phyloP scores from a whole-genome alignment of 2,329 filamentous ascomycete species.

The Cladophialophora psammophila region DNA sequence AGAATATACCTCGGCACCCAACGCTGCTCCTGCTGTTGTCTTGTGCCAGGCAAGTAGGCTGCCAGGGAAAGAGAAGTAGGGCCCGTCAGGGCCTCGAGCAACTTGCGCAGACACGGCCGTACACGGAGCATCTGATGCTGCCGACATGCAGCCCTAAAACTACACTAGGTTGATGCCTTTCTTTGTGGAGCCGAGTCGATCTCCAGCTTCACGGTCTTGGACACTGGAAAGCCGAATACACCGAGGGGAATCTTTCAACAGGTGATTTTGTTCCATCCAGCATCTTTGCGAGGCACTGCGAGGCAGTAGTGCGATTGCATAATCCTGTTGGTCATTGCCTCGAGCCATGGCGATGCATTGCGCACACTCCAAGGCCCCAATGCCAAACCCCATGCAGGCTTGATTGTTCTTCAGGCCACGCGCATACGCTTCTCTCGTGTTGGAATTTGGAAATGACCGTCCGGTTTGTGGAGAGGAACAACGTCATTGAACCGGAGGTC shows the following conservation, averaged over 20 bases:
- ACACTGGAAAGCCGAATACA: neutral
- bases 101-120: neutral
- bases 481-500: neutral
- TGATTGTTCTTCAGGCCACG: constrained; percentile 2
- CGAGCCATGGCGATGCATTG: neutral
- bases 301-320: neutral
- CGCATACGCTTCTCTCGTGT: neutral
- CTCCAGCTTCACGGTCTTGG: no score
- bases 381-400: neutral
- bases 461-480: neutral
- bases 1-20: neutral
- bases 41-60: neutral
- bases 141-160: neutral
- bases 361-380: neutral
- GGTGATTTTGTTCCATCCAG: neutral
- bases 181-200: no score
- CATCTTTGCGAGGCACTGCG: neutral
- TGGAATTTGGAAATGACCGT: neutral
- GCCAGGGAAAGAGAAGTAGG: neutral
- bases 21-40: neutral
- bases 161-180: neutral
- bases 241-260: neutral
- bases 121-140: constrained; percentile 2
- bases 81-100: neutral
- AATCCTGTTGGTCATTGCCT: neutral